phyloP scores from a whole-genome alignment of 2,329 filamentous ascomycete genomes.

The Ceratocystis papillata region DNA sequence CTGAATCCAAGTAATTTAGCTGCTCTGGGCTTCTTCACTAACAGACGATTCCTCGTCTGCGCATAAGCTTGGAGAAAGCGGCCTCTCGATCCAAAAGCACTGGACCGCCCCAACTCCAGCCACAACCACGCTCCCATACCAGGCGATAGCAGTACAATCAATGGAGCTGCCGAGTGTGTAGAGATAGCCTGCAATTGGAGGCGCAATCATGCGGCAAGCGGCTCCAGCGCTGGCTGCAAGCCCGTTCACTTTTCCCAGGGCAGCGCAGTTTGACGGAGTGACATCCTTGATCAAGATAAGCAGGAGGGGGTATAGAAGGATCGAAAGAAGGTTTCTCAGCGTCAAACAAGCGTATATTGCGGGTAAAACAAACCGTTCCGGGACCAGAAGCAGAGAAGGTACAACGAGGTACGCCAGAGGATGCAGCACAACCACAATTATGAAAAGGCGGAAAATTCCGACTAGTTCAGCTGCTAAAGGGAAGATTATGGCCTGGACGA shows the following conservation, averaged over 20 bases:
- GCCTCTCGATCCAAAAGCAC: constrained; percentile 44
- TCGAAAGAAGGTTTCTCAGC: constrained; percentile 50
- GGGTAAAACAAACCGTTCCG: constrained; percentile 40
- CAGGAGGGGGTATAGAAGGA: constrained; percentile 54
- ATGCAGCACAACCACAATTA: constrained; percentile 49
- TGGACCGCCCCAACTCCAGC: constrained; percentile 49
- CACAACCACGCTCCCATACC: constrained; percentile 50
- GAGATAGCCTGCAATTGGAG: constrained; percentile 52
- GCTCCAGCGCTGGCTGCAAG: constrained; percentile 55
- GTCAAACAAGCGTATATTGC: constrained; percentile 50
- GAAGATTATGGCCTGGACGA: constrained; percentile 51
- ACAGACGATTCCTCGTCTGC: constrained; percentile 28
- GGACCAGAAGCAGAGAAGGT: constrained; percentile 47
- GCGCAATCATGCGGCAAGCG: constrained; percentile 56
- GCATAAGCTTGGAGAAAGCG: constrained; percentile 20
- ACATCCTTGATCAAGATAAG: constrained; percentile 59
- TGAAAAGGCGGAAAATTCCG: constrained; percentile 50
- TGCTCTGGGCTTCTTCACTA: neutral
- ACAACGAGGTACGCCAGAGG: constrained; percentile 51
- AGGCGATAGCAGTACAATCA: constrained; percentile 51
- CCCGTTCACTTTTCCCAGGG: constrained; percentile 55
- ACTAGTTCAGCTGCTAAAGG: constrained; percentile 48
- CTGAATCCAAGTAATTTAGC: neutral
- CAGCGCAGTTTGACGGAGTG: constrained; percentile 41
- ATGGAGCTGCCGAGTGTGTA: constrained; percentile 48